phyloP scores from a whole-genome alignment of 495 filamentous ascomycete species.

The Xylaria sp. region DNA sequence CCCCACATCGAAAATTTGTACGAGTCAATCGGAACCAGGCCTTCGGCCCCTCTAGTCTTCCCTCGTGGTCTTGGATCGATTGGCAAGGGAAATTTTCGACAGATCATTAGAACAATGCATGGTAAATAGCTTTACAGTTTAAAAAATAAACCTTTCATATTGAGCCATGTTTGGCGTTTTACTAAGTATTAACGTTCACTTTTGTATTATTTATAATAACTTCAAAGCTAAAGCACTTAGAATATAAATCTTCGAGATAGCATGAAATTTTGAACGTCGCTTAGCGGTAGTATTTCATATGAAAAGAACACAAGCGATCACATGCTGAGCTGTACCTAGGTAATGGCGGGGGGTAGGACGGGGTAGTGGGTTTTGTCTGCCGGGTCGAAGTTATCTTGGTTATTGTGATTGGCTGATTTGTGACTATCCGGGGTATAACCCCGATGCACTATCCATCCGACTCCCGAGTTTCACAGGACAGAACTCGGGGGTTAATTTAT shows the following conservation, averaged over 20 bases:
- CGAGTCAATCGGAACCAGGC: no score
- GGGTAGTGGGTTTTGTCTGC: not conserved
- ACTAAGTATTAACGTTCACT: not conserved
- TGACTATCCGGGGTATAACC: not conserved
- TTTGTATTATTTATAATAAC: not conserved
- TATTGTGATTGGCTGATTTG: not conserved
- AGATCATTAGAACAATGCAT: no score
- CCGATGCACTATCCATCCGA: not conserved
- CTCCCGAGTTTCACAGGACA: not conserved
- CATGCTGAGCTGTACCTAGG: not conserved
- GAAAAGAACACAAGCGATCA: not conserved
- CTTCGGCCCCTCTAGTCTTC: no score
- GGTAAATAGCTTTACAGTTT: no score
- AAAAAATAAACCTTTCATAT: no score
- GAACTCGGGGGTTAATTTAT: not conserved
- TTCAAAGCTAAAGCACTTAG: not conserved
- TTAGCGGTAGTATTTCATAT: constrained; percentile 1
- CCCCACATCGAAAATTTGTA: no score
- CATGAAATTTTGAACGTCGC: not conserved
- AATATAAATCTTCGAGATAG: not conserved
- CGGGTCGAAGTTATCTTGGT: not conserved
- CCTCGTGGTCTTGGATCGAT: no score
- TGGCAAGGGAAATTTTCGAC: no score
- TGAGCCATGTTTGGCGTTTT: no score
- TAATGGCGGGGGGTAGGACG: not conserved